Percentiles rank a stretch among this genome's conserved stretches.
Conservation (phyloP, 2,329 filamentous ascomycete species). For the Aureobasidium namibiae region DNA sequence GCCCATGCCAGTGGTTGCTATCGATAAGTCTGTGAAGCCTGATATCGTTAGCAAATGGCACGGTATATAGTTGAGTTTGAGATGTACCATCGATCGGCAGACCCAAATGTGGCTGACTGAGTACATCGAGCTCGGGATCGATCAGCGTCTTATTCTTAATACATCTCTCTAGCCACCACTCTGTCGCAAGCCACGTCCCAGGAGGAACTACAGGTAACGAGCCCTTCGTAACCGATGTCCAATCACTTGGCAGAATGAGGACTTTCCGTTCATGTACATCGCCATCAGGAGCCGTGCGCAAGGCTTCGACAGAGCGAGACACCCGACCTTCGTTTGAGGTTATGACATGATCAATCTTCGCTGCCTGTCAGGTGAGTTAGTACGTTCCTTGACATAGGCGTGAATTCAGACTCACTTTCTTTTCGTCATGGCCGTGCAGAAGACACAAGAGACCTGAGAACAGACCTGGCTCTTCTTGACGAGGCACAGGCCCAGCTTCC, state of each 20-base stretch:
- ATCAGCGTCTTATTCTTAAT: slow-evolving; percentile 67
- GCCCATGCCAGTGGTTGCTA: slow-evolving; percentile 79
- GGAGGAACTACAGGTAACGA: slow-evolving; percentile 20
- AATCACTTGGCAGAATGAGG: slow-evolving; percentile 29
- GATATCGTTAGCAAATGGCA: not conserved
- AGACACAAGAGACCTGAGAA: slow-evolving; percentile 22
- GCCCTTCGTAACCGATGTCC: slow-evolving; percentile 20
- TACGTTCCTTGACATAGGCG: not conserved
- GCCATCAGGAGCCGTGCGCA: slow-evolving; percentile 17
- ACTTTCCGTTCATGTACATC: slow-evolving; percentile 21
- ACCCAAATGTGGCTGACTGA: slow-evolving; percentile 62
- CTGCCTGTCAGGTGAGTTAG: not conserved
- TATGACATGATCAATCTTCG: slow-evolving; percentile 12
- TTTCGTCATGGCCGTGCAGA: slow-evolving; percentile 9
- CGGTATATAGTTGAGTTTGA: not conserved
- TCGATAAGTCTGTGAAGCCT: slow-evolving; percentile 60
- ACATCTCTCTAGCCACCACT: slow-evolving; percentile 90
- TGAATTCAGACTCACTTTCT: not conserved
- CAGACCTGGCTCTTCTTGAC: slow-evolving; percentile 17
- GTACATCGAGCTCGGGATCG: slow-evolving; percentile 59
- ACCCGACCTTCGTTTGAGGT: slow-evolving; percentile 24
- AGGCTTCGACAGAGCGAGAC: slow-evolving; percentile 18
- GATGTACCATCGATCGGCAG: slow-evolving; percentile 14
- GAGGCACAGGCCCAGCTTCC: not conserved
- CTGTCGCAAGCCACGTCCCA: slow-evolving; percentile 55